Conservation (phyloP, 768 basidiomycete species). For the Bullera alba region DNA sequence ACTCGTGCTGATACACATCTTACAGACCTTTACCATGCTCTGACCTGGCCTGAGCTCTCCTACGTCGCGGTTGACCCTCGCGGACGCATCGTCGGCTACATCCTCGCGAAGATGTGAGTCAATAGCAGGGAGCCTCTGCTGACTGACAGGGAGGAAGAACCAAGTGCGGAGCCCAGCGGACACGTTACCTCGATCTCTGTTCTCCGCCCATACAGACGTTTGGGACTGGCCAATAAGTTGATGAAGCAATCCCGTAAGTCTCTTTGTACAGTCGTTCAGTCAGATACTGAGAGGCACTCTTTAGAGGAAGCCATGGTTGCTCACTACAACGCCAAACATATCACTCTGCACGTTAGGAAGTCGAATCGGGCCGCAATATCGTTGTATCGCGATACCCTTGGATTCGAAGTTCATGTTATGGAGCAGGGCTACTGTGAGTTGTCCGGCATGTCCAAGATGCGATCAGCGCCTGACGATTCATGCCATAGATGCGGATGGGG, state of each 20-base stretch:
- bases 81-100: conserved; percentile 87
- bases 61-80: conserved; percentile 87
- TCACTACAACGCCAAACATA: conserved; percentile 74
- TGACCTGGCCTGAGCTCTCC: conserved; percentile 90
- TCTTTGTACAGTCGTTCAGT: background rate
- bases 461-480: conserved; percentile 1
- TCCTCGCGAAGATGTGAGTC: conserved; percentile 85
- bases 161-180: conserved; percentile 62
- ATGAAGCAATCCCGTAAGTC: conserved; percentile 85
- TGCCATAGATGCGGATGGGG: conserved; percentile 76
- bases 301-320: conserved; percentile 88
- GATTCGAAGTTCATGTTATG: conserved; percentile 76
- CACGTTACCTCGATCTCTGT: conserved; percentile 98
- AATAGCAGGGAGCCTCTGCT: background rate
- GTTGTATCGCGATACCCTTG: conserved; percentile 80
- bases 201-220: conserved; percentile 75
- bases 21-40: conserved; percentile 75
- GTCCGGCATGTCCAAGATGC: background rate
- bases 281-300: no score
- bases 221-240: conserved; percentile 86
- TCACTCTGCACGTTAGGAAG: conserved; percentile 85
- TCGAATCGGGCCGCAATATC: conserved; percentile 88
- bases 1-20: background rate
- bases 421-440: conserved; percentile 85
- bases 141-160: conserved; percentile 52